Evolutionary conservation across 2,329 filamentous ascomycete species (phyloP), one percentile per base, ranked within the genome.

Genomic region (Venturia asperata): DNA sequence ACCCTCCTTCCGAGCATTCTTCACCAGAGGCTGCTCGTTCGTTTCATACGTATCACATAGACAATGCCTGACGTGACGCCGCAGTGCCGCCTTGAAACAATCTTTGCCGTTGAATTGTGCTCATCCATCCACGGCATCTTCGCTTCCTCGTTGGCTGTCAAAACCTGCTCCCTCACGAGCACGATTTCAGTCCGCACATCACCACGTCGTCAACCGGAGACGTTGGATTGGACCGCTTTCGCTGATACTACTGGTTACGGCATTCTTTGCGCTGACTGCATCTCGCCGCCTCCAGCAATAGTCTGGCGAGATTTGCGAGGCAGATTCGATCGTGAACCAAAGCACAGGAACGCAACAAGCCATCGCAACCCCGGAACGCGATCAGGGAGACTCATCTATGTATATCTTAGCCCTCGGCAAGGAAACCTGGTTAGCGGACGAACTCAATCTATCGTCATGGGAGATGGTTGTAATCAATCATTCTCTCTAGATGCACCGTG

Each of bases 41-140:
- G 52, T 58, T 58, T 58, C 52, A 58, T 58, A 34, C 52, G 52
- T 58, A 58, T 58, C 52, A 58, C 52, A 24, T 58, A 58, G 52
- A 37, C 24, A 37, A 3, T 17, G 15, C n/a, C 52, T 37, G 52
- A 58, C 52, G 52, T 37, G 52, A 30, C 34, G 52, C 17, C 52
- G 3, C n/a, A 24, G 24, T 55, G 49, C 24, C 2, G 27, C 11
- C 49, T 55, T 34, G 52, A 58, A 58, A 58, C 52, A 3, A 19
- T 37, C 27, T 37, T 27, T 56, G 15, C 30, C 52, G 52, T 27
- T 7, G 47, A 24, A 52, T 24, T 27, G 47, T 52, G 49, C 49
- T 56, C 27, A 30, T 34, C 27, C 27, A 30, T 34, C 27, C 49
- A 56, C 49, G 24, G 13, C 30, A 13, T 34, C 2, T 17, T 56